A percentile compares a stretch with the other conserved stretches of the same genome.
Evolutionary conservation across 352 stramenopile species (phyloP).

Genomic region (Phytophthora quininea): DNA sequence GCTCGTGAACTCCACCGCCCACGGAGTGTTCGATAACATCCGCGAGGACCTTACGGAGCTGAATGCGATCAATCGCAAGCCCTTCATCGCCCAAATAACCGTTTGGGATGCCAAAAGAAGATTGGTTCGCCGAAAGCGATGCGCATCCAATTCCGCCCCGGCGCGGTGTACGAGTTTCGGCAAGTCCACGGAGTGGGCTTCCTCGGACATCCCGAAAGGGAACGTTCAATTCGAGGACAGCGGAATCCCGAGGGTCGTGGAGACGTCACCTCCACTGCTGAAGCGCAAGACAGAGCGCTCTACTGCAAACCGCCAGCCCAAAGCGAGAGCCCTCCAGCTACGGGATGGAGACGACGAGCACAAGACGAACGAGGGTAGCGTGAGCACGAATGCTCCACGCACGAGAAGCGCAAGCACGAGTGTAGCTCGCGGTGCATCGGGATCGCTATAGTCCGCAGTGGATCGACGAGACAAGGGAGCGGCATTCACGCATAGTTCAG

Average conservation of each 20-base stretch:
- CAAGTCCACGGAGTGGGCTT: background rate
- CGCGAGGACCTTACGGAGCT: background rate
- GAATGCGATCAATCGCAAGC: constrained; percentile 2
- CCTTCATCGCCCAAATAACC: constrained; percentile 3
- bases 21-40: background rate
- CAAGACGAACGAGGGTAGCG: background rate
- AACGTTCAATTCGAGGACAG: background rate
- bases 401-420: no score
- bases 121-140: background rate
- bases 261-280: background rate
- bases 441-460: no score
- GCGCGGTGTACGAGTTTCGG: background rate
- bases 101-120: constrained; percentile 11
- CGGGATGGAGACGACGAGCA: background rate
- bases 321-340: background rate
- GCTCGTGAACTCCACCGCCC: background rate
- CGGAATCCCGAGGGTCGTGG: background rate
- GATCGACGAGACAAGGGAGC: no score
- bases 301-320: background rate
- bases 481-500: no score
- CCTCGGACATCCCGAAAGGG: background rate
- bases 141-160: background rate
- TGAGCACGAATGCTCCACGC: no score
- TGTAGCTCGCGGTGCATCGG: no score
- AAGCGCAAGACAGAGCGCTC: background rate